A percentile compares a stretch with the other conserved stretches of the same genome.
Conservation (phyloP, 768 basidiomycete species). For the Termitomyces sp. region DNA sequence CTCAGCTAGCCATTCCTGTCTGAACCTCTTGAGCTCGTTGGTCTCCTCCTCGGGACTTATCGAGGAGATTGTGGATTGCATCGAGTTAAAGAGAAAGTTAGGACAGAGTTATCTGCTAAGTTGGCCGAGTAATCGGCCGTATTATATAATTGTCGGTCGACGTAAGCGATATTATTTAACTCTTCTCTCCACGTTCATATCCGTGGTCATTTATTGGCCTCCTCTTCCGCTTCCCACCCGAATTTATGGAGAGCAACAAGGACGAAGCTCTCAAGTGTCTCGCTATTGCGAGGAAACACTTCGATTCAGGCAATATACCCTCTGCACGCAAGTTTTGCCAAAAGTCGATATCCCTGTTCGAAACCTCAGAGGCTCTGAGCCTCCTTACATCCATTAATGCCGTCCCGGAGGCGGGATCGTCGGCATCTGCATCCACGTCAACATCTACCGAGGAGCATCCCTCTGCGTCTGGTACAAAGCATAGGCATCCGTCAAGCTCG, state of each 20-base stretch:
- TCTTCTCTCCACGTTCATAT: slow-evolving; percentile 17
- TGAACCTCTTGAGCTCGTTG: slow-evolving; percentile 64
- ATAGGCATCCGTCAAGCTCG: slow-evolving; percentile 42
- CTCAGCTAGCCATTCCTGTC: slow-evolving; percentile 73
- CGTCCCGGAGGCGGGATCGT: slow-evolving; percentile 43
- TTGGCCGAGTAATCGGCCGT: background rate
- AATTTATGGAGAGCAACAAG: slow-evolving; percentile 78
- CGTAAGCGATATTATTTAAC: slow-evolving; percentile 10
- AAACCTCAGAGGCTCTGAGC: slow-evolving; percentile 70
- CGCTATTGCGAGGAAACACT: slow-evolving; percentile 72
- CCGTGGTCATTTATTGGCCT: slow-evolving; percentile 6
- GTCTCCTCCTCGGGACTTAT: slow-evolving; percentile 38
- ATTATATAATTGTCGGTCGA: slow-evolving; percentile 9
- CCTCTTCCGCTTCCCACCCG: background rate
- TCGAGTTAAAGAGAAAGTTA: slow-evolving; percentile 9
- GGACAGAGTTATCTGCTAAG: slow-evolving; percentile 10
- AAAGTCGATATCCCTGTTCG: slow-evolving; percentile 82
- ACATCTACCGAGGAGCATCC: slow-evolving; percentile 58
- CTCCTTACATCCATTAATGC: slow-evolving; percentile 67
- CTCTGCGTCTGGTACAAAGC: slow-evolving; percentile 69
- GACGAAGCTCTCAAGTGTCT: slow-evolving; percentile 88
- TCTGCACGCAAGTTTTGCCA: slow-evolving; percentile 86
- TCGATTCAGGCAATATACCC: slow-evolving; percentile 64
- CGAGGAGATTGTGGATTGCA: slow-evolving; percentile 18
- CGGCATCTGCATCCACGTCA: slow-evolving; percentile 39